A percentile compares a stretch with the other conserved stretches of the same genome.
phyloP scores from a whole-genome alignment of 139 green algal species.

The Chlamydomonas sp. region DNA sequence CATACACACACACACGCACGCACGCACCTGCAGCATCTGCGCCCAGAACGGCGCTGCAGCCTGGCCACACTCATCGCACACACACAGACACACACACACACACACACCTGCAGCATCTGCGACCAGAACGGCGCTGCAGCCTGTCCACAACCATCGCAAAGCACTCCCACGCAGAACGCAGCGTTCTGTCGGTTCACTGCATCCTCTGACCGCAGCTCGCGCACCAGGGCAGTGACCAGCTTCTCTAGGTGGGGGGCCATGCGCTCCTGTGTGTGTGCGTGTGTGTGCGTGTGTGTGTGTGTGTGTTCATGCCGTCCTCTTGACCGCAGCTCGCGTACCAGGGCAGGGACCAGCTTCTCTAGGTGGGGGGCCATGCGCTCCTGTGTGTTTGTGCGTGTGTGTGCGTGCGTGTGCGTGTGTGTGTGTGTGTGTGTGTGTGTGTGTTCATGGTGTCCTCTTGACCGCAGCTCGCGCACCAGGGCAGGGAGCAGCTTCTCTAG shows the following conservation, averaged over 20 bases:
- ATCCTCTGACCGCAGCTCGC: constrained; percentile 53
- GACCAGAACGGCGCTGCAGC: constrained; percentile 17
- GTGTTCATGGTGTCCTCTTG: constrained; percentile 48
- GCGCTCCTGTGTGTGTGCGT: too few relatives aligned
- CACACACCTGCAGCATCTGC: constrained; percentile 48
- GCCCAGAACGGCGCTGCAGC: too few relatives aligned
- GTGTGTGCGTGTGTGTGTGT: too few relatives aligned
- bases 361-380: constrained; percentile 26
- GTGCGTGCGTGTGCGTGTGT: too few relatives aligned
- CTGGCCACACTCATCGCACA: too few relatives aligned
- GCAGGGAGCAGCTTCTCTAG: constrained; percentile 32
- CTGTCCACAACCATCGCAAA: too few relatives aligned
- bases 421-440: too few relatives aligned
- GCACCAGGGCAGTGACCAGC: constrained; percentile 43
- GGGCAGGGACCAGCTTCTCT: constrained; percentile 30
- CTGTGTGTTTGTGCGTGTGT: too few relatives aligned
- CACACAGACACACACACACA: too few relatives aligned
- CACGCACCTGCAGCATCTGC: too few relatives aligned
- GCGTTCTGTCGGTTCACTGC: constrained; percentile 64
- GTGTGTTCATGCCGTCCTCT: constrained; percentile 49
- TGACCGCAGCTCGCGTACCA: constrained; percentile 54
- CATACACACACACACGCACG: too few relatives aligned
- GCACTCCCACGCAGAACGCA: constrained; percentile 49
- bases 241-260: constrained; percentile 19
- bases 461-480: constrained; percentile 53